Evolutionary conservation across 495 filamentous ascomycete genomes (phyloP).

Genomic region (Cairneyella variabilis): DNA sequence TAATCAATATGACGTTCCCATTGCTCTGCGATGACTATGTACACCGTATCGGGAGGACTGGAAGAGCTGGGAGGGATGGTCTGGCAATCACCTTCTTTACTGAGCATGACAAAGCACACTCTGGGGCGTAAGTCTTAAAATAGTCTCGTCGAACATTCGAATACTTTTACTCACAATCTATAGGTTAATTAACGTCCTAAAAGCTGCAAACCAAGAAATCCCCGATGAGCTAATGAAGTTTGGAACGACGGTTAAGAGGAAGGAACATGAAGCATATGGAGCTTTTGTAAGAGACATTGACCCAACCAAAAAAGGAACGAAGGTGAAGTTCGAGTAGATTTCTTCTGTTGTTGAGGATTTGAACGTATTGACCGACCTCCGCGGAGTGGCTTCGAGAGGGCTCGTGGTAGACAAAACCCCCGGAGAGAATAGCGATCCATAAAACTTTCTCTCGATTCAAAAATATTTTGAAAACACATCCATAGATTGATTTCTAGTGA

Average conservation of each 20-base stretch:
- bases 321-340: slow-evolving; percentile 84
- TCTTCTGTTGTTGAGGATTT: slow-evolving; percentile 4
- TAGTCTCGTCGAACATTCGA: background rate
- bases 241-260: slow-evolving; percentile 98
- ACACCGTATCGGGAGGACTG: slow-evolving; percentile 93
- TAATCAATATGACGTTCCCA: slow-evolving; percentile 78
- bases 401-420: too few relatives aligned
- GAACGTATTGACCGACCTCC: too few relatives aligned
- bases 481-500: too few relatives aligned
- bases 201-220: slow-evolving; percentile 80
- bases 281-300: slow-evolving; percentile 85
- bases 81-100: slow-evolving; percentile 94
- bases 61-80: slow-evolving; percentile 84
- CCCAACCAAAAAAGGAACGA: slow-evolving; percentile 75
- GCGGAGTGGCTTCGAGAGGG: too few relatives aligned
- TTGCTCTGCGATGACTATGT: slow-evolving; percentile 90
- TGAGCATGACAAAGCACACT: slow-evolving; percentile 83
- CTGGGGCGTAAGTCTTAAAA: slow-evolving; percentile 66
- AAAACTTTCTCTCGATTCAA: too few relatives aligned
- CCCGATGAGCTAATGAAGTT: slow-evolving; percentile 87
- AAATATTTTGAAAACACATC: too few relatives aligned
- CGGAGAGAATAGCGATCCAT: too few relatives aligned
- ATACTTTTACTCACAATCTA: slow-evolving; percentile 4
- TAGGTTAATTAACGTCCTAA: slow-evolving; percentile 83
- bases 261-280: slow-evolving; percentile 88